Percentiles rank a stretch among this genome's conserved stretches.
These are phyloP conservation scores for Candida namnaoensis DNA, from an alignment of 805 yeast species.

Conservation along the genomic window DNA sequence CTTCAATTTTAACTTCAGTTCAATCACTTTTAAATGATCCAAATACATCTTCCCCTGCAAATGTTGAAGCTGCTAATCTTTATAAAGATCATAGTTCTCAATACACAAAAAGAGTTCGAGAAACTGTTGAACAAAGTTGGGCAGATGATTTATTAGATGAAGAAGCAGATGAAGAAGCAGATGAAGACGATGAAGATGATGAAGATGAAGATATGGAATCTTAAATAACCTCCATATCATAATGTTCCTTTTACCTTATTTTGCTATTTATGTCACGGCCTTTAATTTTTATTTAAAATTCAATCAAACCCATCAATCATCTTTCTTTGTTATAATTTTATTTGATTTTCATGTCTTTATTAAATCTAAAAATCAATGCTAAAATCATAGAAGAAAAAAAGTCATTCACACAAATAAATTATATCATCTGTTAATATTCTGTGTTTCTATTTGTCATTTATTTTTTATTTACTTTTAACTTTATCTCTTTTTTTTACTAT, in stretches of 20 bases:
- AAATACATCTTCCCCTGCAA: slow-evolving; percentile 93
- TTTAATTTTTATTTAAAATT: too few species aligned
- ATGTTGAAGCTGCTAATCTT: slow-evolving; percentile 93
- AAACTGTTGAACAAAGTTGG: slow-evolving; percentile 94
- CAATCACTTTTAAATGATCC: slow-evolving; percentile 94
- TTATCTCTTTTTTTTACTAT: too few species aligned
- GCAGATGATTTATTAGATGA: slow-evolving; percentile 65
- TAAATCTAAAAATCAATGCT: too few species aligned
- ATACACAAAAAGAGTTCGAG: slow-evolving; percentile 84
- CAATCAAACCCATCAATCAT: too few species aligned
- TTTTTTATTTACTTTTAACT: too few species aligned
- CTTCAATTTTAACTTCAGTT: slow-evolving; percentile 87
- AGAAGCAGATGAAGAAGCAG: slow-evolving; percentile 27
- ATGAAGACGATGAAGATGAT: slow-evolving; percentile 26
- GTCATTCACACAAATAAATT: too few species aligned
- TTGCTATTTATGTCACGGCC: background rate
- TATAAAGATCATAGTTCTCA: slow-evolving; percentile 93
- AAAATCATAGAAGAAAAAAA: too few species aligned
- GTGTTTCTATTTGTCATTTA: too few species aligned
- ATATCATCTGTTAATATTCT: too few species aligned
- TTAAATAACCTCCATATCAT: slow-evolving; percentile 12
- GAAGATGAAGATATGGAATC: slow-evolving; percentile 18
- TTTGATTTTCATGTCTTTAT: too few species aligned
- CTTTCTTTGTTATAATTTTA: too few species aligned
- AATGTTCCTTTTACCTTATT: background rate